Conservation (phyloP, 139 green algal genomes). For the Raphidocelis subcapitata region DNA sequence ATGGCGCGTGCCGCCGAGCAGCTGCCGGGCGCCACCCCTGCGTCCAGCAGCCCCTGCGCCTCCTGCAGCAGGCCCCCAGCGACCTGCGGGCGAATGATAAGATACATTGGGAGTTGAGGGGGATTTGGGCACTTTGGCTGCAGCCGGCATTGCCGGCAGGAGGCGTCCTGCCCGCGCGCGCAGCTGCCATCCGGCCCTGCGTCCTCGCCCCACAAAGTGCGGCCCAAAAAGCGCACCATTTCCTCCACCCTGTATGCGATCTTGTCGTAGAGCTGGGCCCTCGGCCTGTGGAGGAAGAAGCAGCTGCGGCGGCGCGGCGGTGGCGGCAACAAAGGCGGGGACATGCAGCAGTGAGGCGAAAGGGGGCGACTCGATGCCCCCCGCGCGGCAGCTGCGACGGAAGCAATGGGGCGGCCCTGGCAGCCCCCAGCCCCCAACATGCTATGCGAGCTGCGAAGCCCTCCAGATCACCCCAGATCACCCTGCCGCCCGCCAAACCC, state of each 20-base stretch:
- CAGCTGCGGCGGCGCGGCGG: slow-evolving; percentile 41
- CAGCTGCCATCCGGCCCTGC: neutral
- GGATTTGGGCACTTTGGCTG: too few species aligned
- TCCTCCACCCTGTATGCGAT: slow-evolving; percentile 75
- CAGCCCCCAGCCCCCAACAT: too few species aligned
- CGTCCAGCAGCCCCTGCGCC: slow-evolving; percentile 57
- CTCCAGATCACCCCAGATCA: too few species aligned
- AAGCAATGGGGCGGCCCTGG: too few species aligned
- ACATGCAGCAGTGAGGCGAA: too few species aligned
- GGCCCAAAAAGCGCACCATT: slow-evolving; percentile 62
- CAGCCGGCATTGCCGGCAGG: too few species aligned
- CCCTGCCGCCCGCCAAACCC: too few species aligned
- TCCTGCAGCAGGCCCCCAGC: slow-evolving; percentile 52
- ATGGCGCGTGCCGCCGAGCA: slow-evolving; percentile 73
- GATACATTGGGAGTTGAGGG: too few species aligned
- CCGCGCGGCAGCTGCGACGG: too few species aligned
- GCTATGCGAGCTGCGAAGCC: too few species aligned
- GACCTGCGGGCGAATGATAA: slow-evolving; percentile 12
- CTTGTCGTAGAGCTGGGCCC: slow-evolving; percentile 70
- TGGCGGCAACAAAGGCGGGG: neutral
- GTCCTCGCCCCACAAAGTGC: neutral
- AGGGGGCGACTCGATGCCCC: too few species aligned
- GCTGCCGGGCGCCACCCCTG: slow-evolving; percentile 48
- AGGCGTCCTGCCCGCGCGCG: neutral
- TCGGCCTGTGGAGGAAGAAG: slow-evolving; percentile 82